Percentiles rank a stretch among this genome's conserved stretches.
Conservation (phyloP, 441 rosid species). For the Euphorbia schlechtendalii region DNA sequence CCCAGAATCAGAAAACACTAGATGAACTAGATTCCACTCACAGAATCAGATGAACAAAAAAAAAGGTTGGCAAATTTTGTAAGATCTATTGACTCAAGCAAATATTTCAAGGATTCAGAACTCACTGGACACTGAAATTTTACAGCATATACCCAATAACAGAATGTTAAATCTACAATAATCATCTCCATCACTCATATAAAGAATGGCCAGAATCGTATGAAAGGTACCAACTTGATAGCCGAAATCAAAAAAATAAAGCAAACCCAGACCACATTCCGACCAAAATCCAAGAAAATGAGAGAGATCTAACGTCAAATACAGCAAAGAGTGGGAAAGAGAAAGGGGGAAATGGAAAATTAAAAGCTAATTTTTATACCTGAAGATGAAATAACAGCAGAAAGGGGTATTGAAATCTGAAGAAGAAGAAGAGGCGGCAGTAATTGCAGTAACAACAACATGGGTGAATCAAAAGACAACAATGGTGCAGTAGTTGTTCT, state of each 20-base stretch:
- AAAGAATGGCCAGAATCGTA: constrained; percentile 12
- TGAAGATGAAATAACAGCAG: constrained; percentile 16
- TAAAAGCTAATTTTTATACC: constrained; percentile 17
- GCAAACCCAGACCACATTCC: constrained; percentile 29
- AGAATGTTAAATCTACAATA: constrained; percentile 15
- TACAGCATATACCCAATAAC: not conserved
- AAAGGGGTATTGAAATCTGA: constrained; percentile 20
- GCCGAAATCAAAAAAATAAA: constrained; percentile 21
- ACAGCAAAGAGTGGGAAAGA: not conserved
- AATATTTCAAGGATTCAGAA: constrained; percentile 14
- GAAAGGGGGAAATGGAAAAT: not conserved
- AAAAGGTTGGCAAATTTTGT: constrained; percentile 1
- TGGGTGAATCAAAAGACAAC: constrained; percentile 16
- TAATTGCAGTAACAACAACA: constrained; percentile 11
- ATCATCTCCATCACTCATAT: not conserved
- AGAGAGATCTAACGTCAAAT: constrained; percentile 37
- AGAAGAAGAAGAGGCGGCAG: constrained; percentile 17
- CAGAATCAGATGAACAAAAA: constrained; percentile 21
- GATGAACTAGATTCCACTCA: constrained; percentile 5
- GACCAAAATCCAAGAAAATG: constrained; percentile 22
- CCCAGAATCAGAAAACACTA: constrained; percentile 4
- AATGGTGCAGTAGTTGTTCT: not conserved
- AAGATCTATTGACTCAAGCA: constrained; percentile 27
- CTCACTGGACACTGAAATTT: constrained; percentile 1
- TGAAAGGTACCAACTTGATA: constrained; percentile 16